Base-by-base conservation (phyloP, 192 early-diverging fungal genomes). In the Umbelopsis ramanniana region DNA sequence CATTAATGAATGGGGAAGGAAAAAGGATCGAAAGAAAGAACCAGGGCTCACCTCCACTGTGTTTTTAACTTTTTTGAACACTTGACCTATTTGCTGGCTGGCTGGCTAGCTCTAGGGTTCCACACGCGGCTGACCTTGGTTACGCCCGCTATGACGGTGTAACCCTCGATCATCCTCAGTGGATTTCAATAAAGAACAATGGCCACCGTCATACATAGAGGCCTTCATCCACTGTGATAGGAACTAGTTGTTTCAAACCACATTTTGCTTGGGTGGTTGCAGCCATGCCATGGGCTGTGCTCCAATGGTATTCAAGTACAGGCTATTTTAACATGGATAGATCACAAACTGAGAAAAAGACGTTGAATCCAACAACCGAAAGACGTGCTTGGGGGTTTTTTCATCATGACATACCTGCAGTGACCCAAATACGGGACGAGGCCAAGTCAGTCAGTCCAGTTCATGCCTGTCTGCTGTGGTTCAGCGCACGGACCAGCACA, bases 91-190 rank as follows among this genome's bases (percentile, higher is more conserved):
- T 63, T 35, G 33, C 26, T n/a, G n/a, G n/a, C n/a, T n/a, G n/a
- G n/a, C n/a, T n/a, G n/a, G n/a, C n/a, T 0, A 29, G 7, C 15
- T 15, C 6, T 37, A 17, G 57, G 57, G 48, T 50, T 50, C 48
- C 48, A 63, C 57, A 63, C 57, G 57, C 33, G 48, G 48, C n/a
- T 50, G 48, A 50, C 48, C 48, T 63, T 54, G 26, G 57, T 63
- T 6, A 63, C 57, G 57, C 57, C 57, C 33, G 29, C 33, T 3
- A 10, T 38, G 33, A 37, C 57, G 29, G 57, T 63, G 57, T 63
- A 63, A 63, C 57, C 57, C n/a, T 37, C 57, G 29, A 63, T 35
- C 55, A 15, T 17, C 46, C 29, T 2, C n/a, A 29, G 29, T 29
- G 29, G 29, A 3, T 3, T 29, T 1, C 46, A 10, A 46, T 10